A percentile compares a stretch with the other conserved stretches of the same genome.
Conservation (phyloP, 2,329 filamentous ascomycete genomes). For the Periconia sp. region DNA sequence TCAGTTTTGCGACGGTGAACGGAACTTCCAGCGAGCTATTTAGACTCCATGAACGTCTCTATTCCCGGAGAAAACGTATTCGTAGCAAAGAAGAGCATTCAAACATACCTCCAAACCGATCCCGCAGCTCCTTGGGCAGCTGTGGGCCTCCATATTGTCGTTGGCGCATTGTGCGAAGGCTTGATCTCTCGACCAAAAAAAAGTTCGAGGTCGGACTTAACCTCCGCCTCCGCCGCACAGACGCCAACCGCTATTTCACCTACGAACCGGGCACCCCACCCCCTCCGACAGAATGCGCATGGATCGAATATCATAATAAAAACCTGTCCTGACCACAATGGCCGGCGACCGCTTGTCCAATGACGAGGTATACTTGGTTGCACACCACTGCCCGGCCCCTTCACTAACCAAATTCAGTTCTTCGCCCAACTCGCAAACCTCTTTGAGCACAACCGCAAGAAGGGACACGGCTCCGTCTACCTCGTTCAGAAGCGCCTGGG, state of each 20-base stretch:
- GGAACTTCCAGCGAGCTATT: no score
- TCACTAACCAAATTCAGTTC: conserved; percentile 61
- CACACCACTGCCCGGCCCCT: conserved; percentile 1
- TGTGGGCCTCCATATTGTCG: conserved; percentile 48
- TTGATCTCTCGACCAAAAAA: conserved; percentile 28
- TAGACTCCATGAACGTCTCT: no score
- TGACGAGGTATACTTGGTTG: conserved; percentile 60
- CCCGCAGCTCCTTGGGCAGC: conserved; percentile 53
- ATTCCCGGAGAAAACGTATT: no score
- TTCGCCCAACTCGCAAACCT: conserved; percentile 72
- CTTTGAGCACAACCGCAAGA: conserved; percentile 69
- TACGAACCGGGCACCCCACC: not conserved
- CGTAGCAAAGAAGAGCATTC: not conserved
- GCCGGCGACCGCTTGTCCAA: conserved; percentile 62
- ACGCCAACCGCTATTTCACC: conserved; percentile 8
- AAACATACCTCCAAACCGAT: conserved; percentile 48
- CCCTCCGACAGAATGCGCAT: not conserved
- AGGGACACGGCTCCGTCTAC: conserved; percentile 75
- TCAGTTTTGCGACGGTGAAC: no score
- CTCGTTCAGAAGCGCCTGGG: conserved; percentile 75
- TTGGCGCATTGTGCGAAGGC: conserved; percentile 44
- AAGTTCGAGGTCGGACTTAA: conserved; percentile 37
- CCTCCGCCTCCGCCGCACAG: conserved; percentile 25
- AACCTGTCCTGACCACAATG: conserved; percentile 46
- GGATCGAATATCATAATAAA: conserved; percentile 15